Conservation (phyloP, 163 green algal species). For the Scenedesmus sp. region DNA sequence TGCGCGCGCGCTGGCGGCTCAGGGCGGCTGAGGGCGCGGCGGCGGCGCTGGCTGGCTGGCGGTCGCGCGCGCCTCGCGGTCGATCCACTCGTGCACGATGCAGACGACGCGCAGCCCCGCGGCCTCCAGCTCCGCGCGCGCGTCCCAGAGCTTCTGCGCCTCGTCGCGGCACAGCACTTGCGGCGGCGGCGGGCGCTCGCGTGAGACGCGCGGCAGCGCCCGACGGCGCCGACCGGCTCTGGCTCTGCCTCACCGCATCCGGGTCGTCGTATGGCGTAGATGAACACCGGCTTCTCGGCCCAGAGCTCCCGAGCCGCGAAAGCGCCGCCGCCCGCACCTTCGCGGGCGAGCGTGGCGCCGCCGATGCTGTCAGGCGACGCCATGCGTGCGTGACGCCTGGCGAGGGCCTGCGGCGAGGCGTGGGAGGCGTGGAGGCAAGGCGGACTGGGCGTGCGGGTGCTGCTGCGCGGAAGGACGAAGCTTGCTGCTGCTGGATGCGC, state of each 20-base stretch:
- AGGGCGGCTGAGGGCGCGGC: neutral
- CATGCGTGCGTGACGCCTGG: too few relatives aligned
- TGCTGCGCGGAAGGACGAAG: too few relatives aligned
- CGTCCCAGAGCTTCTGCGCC: slow-evolving; percentile 52
- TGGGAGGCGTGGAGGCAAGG: too few relatives aligned
- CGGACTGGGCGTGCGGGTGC: slow-evolving; percentile 5
- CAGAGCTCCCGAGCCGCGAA: slow-evolving; percentile 7
- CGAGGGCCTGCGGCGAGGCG: too few relatives aligned
- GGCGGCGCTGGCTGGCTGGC: too few relatives aligned
- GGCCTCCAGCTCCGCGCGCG: neutral
- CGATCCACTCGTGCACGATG: slow-evolving; percentile 58
- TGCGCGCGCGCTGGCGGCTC: neutral
- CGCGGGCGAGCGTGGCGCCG: too few relatives aligned
- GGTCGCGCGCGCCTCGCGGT: slow-evolving; percentile 51
- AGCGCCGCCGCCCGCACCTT: too few relatives aligned
- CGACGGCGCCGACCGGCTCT: too few relatives aligned
- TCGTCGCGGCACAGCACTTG: slow-evolving; percentile 65
- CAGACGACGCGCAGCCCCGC: slow-evolving; percentile 28
- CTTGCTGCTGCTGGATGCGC: too few relatives aligned
- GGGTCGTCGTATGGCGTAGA: slow-evolving; percentile 27
- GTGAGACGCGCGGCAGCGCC: too few relatives aligned
- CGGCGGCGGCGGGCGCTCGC: too few relatives aligned
- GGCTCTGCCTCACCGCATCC: slow-evolving; percentile 2
- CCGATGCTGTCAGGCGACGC: too few relatives aligned
- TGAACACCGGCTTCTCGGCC: slow-evolving; percentile 11